Conservation (phyloP, 176 grass and related monocot species). For the Rhynchospora tenuis region DNA sequence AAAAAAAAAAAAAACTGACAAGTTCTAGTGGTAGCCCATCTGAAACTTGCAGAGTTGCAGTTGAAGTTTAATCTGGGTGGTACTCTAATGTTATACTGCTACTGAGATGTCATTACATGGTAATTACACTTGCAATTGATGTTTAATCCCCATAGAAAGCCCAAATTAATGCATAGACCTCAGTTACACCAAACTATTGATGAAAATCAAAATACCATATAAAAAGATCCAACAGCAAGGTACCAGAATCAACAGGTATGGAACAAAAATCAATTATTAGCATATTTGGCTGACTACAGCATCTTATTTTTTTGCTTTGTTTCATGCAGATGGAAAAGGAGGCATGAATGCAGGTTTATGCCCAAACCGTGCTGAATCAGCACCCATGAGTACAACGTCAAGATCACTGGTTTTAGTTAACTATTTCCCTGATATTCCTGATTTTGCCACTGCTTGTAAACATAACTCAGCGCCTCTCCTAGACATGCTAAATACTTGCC, state of each 20-base stretch:
- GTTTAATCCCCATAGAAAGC: not conserved
- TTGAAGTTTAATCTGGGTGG: not conserved
- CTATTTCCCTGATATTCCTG: slow-evolving; percentile 57
- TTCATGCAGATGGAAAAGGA: slow-evolving; percentile 49
- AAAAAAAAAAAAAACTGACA: not conserved
- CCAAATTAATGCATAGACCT: not conserved
- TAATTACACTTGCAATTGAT: not conserved
- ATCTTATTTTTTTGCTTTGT: not conserved
- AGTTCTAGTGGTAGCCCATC: not conserved
- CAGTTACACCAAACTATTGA: not conserved
- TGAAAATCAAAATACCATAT: not conserved
- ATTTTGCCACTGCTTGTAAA: slow-evolving; percentile 55
- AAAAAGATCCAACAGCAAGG: not conserved
- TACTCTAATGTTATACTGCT: not conserved
- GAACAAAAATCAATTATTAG: not conserved
- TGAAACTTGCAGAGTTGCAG: not conserved
- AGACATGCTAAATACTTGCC: slow-evolving; percentile 52
- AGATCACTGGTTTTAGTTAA: slow-evolving; percentile 88
- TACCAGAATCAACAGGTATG: not conserved
- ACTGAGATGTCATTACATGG: not conserved
- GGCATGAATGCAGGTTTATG: slow-evolving; percentile 66
- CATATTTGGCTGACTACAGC: not conserved
- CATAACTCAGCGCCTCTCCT: slow-evolving; percentile 57
- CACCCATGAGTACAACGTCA: slow-evolving; percentile 63
- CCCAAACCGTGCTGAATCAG: slow-evolving; percentile 60